phyloP scores from a whole-genome alignment of 148 eudicot species.

The Heliamphora exappendiculata region DNA sequence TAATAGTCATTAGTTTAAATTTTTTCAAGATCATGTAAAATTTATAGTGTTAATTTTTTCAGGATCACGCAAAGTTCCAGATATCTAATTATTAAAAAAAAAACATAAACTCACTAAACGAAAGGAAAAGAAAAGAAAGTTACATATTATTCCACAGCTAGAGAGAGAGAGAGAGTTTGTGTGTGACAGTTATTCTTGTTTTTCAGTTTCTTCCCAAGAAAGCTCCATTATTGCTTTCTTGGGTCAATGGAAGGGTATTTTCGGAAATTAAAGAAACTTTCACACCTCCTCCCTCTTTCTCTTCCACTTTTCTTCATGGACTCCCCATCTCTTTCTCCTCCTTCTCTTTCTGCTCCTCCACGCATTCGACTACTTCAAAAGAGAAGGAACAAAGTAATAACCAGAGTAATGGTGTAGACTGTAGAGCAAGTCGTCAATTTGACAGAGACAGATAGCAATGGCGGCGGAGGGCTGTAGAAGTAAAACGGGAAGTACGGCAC shows the following conservation, averaged over 20 bases:
- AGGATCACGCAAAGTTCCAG: no score
- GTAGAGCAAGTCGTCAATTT: not conserved
- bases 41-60: no score
- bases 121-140: not conserved
- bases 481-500: constrained; percentile 66
- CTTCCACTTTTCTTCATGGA: not conserved
- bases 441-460: not conserved
- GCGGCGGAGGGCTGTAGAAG: constrained; percentile 52
- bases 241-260: not conserved
- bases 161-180: not conserved
- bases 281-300: not conserved
- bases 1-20: no score
- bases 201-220: not conserved
- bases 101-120: not conserved
- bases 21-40: no score
- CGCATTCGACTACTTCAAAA: not conserved
- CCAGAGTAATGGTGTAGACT: not conserved
- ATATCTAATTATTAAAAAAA: no score
- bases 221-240: not conserved
- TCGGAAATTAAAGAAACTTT: not conserved
- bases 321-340: constrained; percentile 20
- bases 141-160: not conserved
- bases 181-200: not conserved
- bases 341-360: not conserved
- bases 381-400: constrained; percentile 8